Percentiles rank a stretch among this genome's conserved stretches.
phyloP scores from a whole-genome alignment of 352 stramenopile genomes.

The Globisporangium alternatum region DNA sequence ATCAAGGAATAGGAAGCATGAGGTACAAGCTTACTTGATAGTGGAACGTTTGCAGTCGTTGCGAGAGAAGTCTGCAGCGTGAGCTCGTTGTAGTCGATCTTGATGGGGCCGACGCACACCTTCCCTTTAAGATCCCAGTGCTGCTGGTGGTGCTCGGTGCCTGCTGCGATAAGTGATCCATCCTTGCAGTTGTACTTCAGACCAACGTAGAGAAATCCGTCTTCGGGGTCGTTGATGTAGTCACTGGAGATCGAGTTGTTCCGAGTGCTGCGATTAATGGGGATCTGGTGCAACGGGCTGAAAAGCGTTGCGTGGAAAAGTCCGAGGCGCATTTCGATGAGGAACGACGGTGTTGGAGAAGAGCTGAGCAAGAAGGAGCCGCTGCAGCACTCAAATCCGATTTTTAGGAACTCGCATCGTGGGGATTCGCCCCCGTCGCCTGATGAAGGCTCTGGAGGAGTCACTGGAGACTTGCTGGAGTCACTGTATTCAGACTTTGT shows the following conservation, averaged over 20 bases:
- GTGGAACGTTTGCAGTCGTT: constrained; percentile 7
- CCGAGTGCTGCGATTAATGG: constrained; percentile 10
- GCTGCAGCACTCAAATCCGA: constrained; percentile 43
- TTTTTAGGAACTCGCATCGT: constrained; percentile 29
- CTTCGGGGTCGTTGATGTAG: constrained; percentile 58
- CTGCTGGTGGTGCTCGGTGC: constrained; percentile 8
- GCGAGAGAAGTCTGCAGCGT: constrained; percentile 32
- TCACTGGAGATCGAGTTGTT: constrained; percentile 58
- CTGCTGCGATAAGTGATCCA: constrained; percentile 8
- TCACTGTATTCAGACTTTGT: not conserved
- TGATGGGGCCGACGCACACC: constrained; percentile 52
- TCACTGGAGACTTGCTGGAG: not conserved
- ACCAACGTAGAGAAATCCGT: constrained; percentile 73
- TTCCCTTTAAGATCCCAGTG: constrained; percentile 58
- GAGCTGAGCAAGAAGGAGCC: constrained; percentile 41
- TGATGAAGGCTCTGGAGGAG: not conserved
- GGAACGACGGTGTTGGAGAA: constrained; percentile 29
- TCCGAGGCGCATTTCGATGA: constrained; percentile 57
- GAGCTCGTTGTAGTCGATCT: constrained; percentile 61
- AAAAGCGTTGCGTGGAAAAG: constrained; percentile 43
- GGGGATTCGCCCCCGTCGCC: not conserved
- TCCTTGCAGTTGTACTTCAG: constrained; percentile 53
- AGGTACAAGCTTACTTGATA: constrained; percentile 4
- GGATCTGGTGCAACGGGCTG: constrained; percentile 15
- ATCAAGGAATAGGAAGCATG: not conserved